Evolutionary conservation across 352 stramenopile species (phyloP).

Genomic region (Phytopythium cucurbitacearum): DNA sequence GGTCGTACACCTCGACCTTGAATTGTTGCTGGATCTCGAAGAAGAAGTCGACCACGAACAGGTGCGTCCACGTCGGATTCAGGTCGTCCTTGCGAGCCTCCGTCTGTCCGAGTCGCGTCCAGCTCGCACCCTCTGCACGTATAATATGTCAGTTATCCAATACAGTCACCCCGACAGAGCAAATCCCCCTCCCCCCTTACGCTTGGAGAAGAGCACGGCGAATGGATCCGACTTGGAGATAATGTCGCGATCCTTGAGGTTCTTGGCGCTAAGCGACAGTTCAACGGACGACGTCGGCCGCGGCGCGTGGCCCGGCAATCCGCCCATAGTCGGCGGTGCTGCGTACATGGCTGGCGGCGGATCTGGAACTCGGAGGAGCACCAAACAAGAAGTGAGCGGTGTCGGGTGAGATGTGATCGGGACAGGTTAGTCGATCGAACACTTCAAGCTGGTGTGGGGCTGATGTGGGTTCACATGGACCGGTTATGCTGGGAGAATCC

Average conservation of each 20-base stretch:
- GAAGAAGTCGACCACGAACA: slow-evolving; percentile 79
- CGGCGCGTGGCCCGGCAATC: slow-evolving; percentile 5
- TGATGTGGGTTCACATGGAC: too few relatives aligned
- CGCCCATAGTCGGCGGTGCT: slow-evolving; percentile 5
- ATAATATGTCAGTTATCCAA: not conserved
- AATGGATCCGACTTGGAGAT: slow-evolving; percentile 89
- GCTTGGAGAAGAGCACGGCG: slow-evolving; percentile 47
- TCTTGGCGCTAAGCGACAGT: slow-evolving; percentile 75
- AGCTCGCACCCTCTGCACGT: slow-evolving; percentile 38
- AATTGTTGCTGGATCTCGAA: slow-evolving; percentile 86
- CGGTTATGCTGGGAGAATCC: too few relatives aligned
- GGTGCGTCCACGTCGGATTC: slow-evolving; percentile 75
- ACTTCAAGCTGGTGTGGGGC: too few relatives aligned
- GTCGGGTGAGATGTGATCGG: too few relatives aligned
- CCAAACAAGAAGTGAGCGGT: too few relatives aligned
- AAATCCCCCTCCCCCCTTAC: slow-evolving; percentile 13
- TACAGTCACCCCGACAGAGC: slow-evolving; percentile 1
- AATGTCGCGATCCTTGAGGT: slow-evolving; percentile 83
- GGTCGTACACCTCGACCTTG: slow-evolving; percentile 84
- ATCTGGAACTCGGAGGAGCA: too few relatives aligned
- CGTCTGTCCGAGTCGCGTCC: slow-evolving; percentile 69
- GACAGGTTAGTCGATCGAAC: too few relatives aligned
- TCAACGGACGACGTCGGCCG: slow-evolving; percentile 58
- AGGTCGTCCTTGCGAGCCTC: slow-evolving; percentile 73
- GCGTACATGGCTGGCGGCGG: slow-evolving; percentile 12